Conservation (phyloP, 2,329 filamentous ascomycete species). For the Claviceps digitariae region DNA sequence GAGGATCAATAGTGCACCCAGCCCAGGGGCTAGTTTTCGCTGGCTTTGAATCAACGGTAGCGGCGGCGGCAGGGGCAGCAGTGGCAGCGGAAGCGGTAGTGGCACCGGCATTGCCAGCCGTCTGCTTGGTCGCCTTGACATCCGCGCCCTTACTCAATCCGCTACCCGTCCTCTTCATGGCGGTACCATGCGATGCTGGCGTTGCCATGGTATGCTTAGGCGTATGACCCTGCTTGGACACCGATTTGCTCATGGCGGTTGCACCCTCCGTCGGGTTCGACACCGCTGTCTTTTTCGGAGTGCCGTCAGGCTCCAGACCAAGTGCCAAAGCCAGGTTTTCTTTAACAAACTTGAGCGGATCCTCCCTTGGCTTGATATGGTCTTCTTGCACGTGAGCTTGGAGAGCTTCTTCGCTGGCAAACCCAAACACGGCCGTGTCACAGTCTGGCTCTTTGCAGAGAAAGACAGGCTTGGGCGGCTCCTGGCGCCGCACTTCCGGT, state of each 20-base stretch:
- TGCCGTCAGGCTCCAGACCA: conserved; percentile 39
- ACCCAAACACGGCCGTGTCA: conserved; percentile 34
- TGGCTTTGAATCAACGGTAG: neutral
- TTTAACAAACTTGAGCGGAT: conserved; percentile 39
- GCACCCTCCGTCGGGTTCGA: conserved; percentile 16
- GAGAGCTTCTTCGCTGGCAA: conserved; percentile 39
- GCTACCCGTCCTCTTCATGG: conserved; percentile 38
- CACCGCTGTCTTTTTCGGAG: conserved; percentile 19
- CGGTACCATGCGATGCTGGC: conserved; percentile 36
- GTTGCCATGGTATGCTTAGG: conserved; percentile 29
- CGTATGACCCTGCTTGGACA: conserved; percentile 35
- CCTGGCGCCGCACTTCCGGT: conserved; percentile 27
- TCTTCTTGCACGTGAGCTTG: conserved; percentile 43
- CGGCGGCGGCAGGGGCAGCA: neutral
- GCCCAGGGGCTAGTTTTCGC: conserved; percentile 21
- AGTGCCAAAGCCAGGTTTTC: conserved; percentile 36
- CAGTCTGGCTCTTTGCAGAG: conserved; percentile 42
- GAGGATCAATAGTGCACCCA: conserved; percentile 36
- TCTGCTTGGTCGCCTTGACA: conserved; percentile 18
- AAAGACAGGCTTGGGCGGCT: conserved; percentile 29
- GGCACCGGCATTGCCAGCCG: conserved; percentile 1
- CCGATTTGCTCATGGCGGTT: conserved; percentile 25
- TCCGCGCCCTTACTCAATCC: conserved; percentile 27
- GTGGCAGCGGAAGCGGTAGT: neutral
- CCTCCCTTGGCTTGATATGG: conserved; percentile 40